These are phyloP conservation scores for Lachnellula willkommii DNA, from an alignment of 2,329 filamentous ascomycete species.

Conservation along the genomic window DNA sequence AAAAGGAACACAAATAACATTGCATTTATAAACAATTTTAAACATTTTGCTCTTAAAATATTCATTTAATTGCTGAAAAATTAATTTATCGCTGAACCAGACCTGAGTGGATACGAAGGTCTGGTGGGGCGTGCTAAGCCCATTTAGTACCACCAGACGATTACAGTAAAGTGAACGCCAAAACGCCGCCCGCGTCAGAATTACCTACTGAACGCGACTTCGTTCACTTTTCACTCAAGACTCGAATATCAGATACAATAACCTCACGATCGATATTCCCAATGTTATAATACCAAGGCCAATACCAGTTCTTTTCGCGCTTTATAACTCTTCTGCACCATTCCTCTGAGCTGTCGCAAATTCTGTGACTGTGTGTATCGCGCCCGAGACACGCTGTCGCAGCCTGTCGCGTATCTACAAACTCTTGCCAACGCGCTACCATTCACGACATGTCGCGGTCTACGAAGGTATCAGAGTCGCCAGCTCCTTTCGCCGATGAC, in stretches of 20 bases:
- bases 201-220: background rate
- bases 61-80: too few species aligned
- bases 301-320: too few species aligned
- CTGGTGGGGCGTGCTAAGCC: too few species aligned
- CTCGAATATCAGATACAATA: background rate
- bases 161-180: background rate
- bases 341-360: background rate
- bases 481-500: slow-evolving; percentile 24
- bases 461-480: slow-evolving; percentile 27
- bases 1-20: too few species aligned
- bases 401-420: background rate
- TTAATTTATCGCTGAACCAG: too few species aligned
- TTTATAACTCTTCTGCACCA: background rate
- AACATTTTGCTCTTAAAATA: too few species aligned
- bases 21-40: too few species aligned
- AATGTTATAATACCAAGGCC: background rate
- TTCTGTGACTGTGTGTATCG: background rate
- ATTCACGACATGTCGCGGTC: slow-evolving; percentile 14
- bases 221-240: background rate
- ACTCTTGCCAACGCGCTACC: background rate
- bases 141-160: too few species aligned
- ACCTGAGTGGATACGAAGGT: too few species aligned
- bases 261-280: background rate
- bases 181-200: background rate
- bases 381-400: background rate